phyloP scores from a whole-genome alignment of 495 filamentous ascomycete species.

The Penicillium alfredii region DNA sequence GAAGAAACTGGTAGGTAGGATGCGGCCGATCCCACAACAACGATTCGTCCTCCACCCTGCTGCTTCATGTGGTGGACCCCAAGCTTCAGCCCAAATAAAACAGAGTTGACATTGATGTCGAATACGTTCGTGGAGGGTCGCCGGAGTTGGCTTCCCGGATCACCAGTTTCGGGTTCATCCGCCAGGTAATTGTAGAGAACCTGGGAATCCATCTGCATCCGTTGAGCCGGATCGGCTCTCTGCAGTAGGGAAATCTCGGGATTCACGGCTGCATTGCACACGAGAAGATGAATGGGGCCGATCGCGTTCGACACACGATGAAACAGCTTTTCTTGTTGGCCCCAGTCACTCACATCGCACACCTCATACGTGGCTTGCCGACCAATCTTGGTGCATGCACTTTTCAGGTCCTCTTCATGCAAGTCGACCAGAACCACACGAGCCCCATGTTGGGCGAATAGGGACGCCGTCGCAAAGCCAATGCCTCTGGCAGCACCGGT shows the following conservation, averaged over 20 bases:
- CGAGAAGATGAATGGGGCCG: constrained; percentile 13
- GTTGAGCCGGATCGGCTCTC: constrained; percentile 1
- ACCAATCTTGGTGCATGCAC: constrained; percentile 12
- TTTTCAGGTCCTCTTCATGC: constrained; percentile 17
- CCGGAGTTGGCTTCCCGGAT: background rate
- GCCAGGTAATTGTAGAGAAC: constrained; percentile 16
- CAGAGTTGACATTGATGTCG: constrained; percentile 16
- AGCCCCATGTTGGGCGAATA: constrained; percentile 27
- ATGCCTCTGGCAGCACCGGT: constrained; percentile 33
- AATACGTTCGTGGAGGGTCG: constrained; percentile 10
- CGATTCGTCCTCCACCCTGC: constrained; percentile 12
- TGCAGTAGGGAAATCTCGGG: constrained; percentile 15
- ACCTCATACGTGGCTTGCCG: constrained; percentile 9
- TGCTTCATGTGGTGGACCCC: constrained; percentile 17
- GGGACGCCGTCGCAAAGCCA: constrained; percentile 23
- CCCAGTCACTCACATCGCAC: constrained; percentile 20
- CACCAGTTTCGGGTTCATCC: constrained; percentile 6
- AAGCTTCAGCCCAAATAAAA: constrained; percentile 17
- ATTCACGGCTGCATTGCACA: constrained; percentile 20
- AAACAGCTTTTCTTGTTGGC: constrained; percentile 14
- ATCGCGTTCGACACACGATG: constrained; percentile 8
- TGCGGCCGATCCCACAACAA: constrained; percentile 14
- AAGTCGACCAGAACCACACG: constrained; percentile 36
- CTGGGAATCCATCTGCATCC: constrained; percentile 9
- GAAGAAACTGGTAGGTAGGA: constrained; percentile 20